phyloP scores from a whole-genome alignment of 306 rosid genomes.

The Quercus robur region DNA sequence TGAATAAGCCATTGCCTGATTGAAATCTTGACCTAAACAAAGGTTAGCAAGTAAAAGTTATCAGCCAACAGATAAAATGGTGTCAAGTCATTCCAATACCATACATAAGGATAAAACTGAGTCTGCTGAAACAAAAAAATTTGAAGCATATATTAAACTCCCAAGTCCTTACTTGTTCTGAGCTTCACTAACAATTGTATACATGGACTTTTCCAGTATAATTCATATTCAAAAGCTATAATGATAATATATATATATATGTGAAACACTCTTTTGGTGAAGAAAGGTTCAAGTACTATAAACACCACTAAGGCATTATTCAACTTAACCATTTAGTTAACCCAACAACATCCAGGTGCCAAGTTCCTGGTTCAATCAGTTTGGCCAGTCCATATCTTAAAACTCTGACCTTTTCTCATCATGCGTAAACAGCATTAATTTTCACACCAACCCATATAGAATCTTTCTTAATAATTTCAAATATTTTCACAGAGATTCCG shows the following conservation, averaged over 20 bases:
- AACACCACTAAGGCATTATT: background rate
- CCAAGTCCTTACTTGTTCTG: background rate
- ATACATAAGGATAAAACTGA: constrained; percentile 5
- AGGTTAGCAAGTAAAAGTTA: constrained; percentile 11
- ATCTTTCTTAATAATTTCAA: background rate
- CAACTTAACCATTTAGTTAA: constrained; percentile 8
- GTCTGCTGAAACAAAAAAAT: background rate
- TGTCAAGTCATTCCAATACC: constrained; percentile 15
- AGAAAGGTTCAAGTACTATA: constrained; percentile 7
- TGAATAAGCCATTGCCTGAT: constrained; percentile 26
- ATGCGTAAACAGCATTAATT: background rate
- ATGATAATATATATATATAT: background rate
- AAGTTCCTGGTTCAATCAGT: background rate
- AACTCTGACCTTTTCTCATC: background rate
- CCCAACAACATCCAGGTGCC: background rate
- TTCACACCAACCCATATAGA: background rate
- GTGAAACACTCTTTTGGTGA: constrained; percentile 7
- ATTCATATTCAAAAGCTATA: background rate
- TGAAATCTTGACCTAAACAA: constrained; percentile 49
- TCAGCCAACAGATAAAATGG: constrained; percentile 17
- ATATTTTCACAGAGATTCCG: background rate
- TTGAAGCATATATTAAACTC: background rate
- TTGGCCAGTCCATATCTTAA: constrained; percentile 9
- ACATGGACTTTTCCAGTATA: background rate
- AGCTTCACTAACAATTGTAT: background rate